Evolutionary conservation across 2,329 filamentous ascomycete genomes (phyloP).

Genomic region (Lecanicillium sp.): DNA sequence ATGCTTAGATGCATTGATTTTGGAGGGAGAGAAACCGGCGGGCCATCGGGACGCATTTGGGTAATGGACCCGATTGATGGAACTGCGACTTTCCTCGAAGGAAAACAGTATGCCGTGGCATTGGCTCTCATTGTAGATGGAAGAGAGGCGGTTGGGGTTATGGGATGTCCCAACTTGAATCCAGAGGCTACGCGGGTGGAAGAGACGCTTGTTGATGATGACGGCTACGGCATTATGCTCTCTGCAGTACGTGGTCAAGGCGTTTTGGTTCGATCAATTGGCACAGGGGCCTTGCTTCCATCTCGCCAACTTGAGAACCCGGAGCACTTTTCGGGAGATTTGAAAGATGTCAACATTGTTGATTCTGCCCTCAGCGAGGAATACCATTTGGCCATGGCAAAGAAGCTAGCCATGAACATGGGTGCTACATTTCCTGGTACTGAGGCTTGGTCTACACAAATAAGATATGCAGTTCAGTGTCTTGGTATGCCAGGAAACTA

Average conservation of each 20-base stretch:
- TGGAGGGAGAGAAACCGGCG: constrained; percentile 27
- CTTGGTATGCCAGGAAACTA: not conserved
- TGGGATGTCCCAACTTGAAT: constrained; percentile 32
- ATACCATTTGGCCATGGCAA: not conserved
- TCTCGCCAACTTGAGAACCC: not conserved
- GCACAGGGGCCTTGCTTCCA: not conserved
- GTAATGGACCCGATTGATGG: constrained; percentile 46
- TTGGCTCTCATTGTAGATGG: constrained; percentile 36
- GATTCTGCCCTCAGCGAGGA: constrained; percentile 1
- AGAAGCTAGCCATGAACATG: not conserved
- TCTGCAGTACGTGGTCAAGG: constrained; percentile 5
- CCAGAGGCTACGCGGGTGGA: constrained; percentile 13
- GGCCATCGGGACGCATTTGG: constrained; percentile 31
- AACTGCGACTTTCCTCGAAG: constrained; percentile 38
- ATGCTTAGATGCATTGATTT: constrained; percentile 46
- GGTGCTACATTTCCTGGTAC: not conserved
- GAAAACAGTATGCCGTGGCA: constrained; percentile 40
- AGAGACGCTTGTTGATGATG: not conserved
- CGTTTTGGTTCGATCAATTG: not conserved
- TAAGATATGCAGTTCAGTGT: not conserved
- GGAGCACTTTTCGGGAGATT: not conserved
- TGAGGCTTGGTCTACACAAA: constrained; percentile 6
- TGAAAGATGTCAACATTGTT: not conserved
- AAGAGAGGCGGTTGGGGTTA: constrained; percentile 33
- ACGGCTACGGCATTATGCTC: constrained; percentile 2